Evolutionary conservation across 768 basidiomycete species (phyloP).

Genomic region (Hortiboletus flavorubellus): DNA sequence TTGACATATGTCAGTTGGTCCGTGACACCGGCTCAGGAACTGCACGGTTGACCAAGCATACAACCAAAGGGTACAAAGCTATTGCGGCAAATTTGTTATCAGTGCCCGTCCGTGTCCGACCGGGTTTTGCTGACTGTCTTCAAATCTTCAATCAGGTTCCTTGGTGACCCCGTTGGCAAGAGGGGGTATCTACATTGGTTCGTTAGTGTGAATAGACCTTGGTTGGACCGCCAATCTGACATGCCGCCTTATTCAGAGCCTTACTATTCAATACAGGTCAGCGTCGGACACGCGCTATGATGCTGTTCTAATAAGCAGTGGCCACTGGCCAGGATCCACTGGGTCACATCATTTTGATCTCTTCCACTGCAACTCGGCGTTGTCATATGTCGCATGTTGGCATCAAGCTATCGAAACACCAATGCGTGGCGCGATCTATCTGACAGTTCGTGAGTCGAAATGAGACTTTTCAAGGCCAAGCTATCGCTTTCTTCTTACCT

Average conservation of each 20-base stretch:
- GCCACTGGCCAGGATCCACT: constrained; percentile 39
- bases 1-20: constrained; percentile 15
- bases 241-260: constrained; percentile 12
- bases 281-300: neutral
- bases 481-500: neutral
- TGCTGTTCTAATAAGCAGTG: neutral
- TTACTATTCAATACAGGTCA: constrained; percentile 32
- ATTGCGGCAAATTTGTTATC: constrained; percentile 71
- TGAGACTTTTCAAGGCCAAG: neutral
- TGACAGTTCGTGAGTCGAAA: constrained; percentile 39
- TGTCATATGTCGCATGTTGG: constrained; percentile 73
- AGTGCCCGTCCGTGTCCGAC: constrained; percentile 67
- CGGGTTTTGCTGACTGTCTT: constrained; percentile 53
- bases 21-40: neutral
- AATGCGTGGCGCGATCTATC: constrained; percentile 41
- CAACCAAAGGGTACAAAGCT: constrained; percentile 49
- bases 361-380: constrained; percentile 49
- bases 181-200: constrained; percentile 51
- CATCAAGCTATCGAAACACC: neutral
- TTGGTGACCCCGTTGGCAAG: constrained; percentile 58
- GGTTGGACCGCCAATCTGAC: constrained; percentile 1
- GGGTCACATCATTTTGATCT: constrained; percentile 66
- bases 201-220: constrained; percentile 39
- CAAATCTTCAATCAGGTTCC: constrained; percentile 51
- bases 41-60: neutral